phyloP scores from a whole-genome alignment of 257 asterid species.

The Nyctanthes arbortristis region DNA sequence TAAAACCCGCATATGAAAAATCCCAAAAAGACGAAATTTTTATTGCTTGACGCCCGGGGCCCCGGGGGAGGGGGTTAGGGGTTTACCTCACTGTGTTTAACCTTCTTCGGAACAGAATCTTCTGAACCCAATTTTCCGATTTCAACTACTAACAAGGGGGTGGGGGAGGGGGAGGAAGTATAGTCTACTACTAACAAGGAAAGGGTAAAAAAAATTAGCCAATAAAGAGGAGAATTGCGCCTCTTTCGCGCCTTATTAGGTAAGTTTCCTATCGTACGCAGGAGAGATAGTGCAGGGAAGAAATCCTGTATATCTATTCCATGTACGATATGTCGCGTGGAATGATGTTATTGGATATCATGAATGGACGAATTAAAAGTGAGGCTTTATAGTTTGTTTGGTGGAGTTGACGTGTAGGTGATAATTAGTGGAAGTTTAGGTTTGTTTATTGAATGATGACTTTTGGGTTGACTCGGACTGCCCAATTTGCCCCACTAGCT shows the following conservation, averaged over 20 bases:
- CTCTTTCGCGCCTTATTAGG: constrained; percentile 13
- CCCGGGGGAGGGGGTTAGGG: background rate
- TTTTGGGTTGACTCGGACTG: too few relatives aligned
- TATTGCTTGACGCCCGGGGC: background rate
- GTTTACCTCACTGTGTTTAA: constrained; percentile 24
- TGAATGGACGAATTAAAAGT: too few relatives aligned
- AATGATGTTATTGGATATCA: too few relatives aligned
- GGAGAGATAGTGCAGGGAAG: too few relatives aligned
- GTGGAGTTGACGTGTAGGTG: too few relatives aligned
- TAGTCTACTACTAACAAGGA: too few relatives aligned
- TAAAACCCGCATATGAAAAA: background rate
- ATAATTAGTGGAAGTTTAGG: too few relatives aligned
- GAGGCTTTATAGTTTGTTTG: too few relatives aligned
- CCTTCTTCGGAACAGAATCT: constrained; percentile 16
- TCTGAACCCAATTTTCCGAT: constrained; percentile 3
- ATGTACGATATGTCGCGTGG: too few relatives aligned
- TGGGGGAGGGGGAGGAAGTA: background rate
- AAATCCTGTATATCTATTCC: too few relatives aligned
- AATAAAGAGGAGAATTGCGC: background rate
- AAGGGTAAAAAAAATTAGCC: background rate
- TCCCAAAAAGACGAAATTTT: background rate
- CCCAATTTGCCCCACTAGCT: too few relatives aligned
- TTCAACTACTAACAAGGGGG: constrained; percentile 6
- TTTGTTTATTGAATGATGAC: too few relatives aligned
- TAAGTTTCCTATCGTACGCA: constrained; percentile 11